A percentile compares a stretch with the other conserved stretches of the same genome.
These are phyloP conservation scores for Aureobasidium sp. DNA, from an alignment of 2,329 filamentous ascomycete species.

Conservation along the genomic window DNA sequence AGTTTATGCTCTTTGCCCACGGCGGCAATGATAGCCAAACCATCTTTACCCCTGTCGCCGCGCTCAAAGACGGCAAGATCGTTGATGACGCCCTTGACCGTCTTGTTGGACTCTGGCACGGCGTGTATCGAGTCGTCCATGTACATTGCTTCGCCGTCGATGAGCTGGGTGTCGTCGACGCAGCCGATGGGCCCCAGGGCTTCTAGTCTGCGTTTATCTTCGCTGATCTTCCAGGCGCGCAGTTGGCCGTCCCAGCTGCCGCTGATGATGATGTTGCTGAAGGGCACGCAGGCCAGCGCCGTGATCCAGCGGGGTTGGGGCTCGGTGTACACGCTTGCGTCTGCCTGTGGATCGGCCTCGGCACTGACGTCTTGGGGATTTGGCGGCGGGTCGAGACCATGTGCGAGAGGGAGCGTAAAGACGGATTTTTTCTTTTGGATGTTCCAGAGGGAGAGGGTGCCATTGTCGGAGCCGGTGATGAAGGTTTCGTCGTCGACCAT, in stretches of 20 bases:
- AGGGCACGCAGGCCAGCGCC: slow-evolving; percentile 76
- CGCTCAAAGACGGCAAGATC: slow-evolving; percentile 82
- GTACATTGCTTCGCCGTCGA: slow-evolving; percentile 17
- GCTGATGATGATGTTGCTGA: slow-evolving; percentile 81
- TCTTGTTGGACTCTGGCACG: slow-evolving; percentile 19
- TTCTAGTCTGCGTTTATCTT: slow-evolving; percentile 75
- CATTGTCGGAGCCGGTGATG: slow-evolving; percentile 89
- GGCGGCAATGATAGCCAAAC: slow-evolving; percentile 77
- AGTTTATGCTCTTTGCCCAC: slow-evolving; percentile 80
- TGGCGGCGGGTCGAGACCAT: slow-evolving; percentile 72
- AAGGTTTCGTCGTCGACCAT: slow-evolving; percentile 86
- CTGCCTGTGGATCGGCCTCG: slow-evolving; percentile 51
- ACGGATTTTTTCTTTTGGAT: slow-evolving; percentile 92
- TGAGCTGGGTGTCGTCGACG: slow-evolving; percentile 20
- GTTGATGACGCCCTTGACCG: slow-evolving; percentile 73
- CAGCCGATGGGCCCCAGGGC: slow-evolving; percentile 59
- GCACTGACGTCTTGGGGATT: slow-evolving; percentile 64
- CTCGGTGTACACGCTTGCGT: slow-evolving; percentile 44
- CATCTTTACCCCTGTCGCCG: slow-evolving; percentile 64
- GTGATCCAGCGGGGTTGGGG: slow-evolving; percentile 75
- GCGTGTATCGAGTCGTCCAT: slow-evolving; percentile 7
- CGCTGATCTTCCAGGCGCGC: slow-evolving; percentile 74
- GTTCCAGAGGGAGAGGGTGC: slow-evolving; percentile 78
- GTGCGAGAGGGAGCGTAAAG: slow-evolving; percentile 69
- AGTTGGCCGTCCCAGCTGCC: slow-evolving; percentile 93